Base-by-base conservation (phyloP, 129 eudicot genomes). In the Cynara cardunculus region DNA sequence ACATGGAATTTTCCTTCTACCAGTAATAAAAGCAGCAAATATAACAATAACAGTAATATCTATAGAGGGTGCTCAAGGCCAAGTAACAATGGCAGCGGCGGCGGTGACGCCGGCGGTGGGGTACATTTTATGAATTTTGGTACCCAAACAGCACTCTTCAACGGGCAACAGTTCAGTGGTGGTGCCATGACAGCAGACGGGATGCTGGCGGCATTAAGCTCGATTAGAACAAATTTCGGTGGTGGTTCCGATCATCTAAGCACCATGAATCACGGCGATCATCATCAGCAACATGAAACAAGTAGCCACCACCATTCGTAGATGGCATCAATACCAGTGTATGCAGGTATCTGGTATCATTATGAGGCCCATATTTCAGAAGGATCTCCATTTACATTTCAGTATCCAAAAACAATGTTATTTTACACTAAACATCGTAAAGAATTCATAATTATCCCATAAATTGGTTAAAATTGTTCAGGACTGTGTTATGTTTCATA, bases 101-200 rank as follows among this genome's bases (percentile, higher is more conserved):
- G 8, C 27, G 75, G 24, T 1, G 74, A 4, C 10, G 72, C 1
- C 59, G 68, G 68, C 14, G 44, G 61, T 12, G 80, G 80, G 61
- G 14, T 77, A 34, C 72, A 64, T 77, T 71, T 78, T 68, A 78
- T 78, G 82, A 78, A 69, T 30, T 78, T 68, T 18, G 75, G 75
- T 28, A 16, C 80, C 1, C 80, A 34, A 64, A 77, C 32, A 34
- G 80, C 34, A 14, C 0, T 32, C 9, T 77, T 77, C 22, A 14
- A 77, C 61, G 81, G 81, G 22, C 73, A 34, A 64, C 81, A 64
- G 10, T 77, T 62, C 9, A 10, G 76, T 46, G 82, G 76, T 44
- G 69, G 76, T n/a, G 69, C 69, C 24, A 22, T 46, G 75, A 22
- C 74, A 25, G 18, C 32, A 25, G 75, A 35, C 5, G 75, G 75